Base-by-base conservation (phyloP, 108 stramenopile species). In the Skeletonema potamos region DNA sequence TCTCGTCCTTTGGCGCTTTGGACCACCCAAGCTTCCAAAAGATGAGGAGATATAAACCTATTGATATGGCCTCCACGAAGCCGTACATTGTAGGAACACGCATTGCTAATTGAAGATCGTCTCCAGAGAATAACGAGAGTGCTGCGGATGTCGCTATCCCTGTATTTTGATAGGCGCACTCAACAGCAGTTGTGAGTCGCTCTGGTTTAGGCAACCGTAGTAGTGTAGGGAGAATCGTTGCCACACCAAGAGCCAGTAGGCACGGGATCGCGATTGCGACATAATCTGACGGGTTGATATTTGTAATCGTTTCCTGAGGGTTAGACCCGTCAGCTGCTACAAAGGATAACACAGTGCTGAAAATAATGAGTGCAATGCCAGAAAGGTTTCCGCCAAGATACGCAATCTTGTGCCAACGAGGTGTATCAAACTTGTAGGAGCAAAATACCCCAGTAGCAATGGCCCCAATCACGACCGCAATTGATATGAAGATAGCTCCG, bases 141-240 rank as follows among this genome's bases (percentile, higher is more conserved):
- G 77, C 77, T 18, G 72, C 77, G 7, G 66, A 59, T 12, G 77
- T 79, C 13, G 77, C 77, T 56, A 79, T 79, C 2, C 72, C 77
- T 17, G 77, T 72, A 17, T 79, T 79, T 60, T 79, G 77, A 20
- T 79, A 79, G 18, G 64, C 65, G 12, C 77, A 79, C 30, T 79
- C 77, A 4, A 79, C 72, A 1, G 77, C 71, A 1, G 72, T 73
- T 2, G 77, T 67, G 0, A 66, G 7, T 3, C 72, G 36, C 24
- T 73, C 77, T 4, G 77, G 77, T 33, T 36, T 41, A 7, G 62
- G 32, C 12, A 79, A 28, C 4, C 27, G 22, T 8, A 61, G 51
- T 20, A 39, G 9, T 11, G 65, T 67, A 37, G 72, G 20, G 8
- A 79, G 4, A 4, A 66, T 1, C 2, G 34, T 73, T 13, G 77